phyloP scores from a whole-genome alignment of 352 stramenopile genomes.

The Phytophthora lateralis region DNA sequence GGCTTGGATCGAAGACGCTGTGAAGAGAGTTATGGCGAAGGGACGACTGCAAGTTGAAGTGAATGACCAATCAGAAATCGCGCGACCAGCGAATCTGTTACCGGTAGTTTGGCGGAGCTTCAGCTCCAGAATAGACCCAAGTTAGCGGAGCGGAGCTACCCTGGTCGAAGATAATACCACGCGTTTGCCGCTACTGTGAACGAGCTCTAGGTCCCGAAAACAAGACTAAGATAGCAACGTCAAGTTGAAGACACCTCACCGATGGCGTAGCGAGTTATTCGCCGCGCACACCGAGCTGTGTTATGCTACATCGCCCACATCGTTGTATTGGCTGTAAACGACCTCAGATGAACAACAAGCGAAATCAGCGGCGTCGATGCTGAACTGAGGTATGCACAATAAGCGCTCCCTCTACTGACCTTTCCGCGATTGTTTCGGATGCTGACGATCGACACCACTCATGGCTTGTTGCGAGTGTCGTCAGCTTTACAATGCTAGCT shows the following conservation, averaged over 20 bases:
- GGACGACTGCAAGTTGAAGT: conserved; percentile 33
- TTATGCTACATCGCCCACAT: conserved; percentile 11
- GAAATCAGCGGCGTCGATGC: not conserved
- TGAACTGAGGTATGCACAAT: conserved; percentile 33
- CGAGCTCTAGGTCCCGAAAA: not conserved
- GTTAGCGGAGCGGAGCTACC: not conserved
- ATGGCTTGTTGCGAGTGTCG: not conserved
- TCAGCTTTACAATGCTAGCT: conserved; percentile 14
- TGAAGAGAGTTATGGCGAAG: not conserved
- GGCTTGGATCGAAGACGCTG: not conserved
- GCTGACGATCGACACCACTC: not conserved
- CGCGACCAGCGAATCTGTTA: conserved; percentile 8
- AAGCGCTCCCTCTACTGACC: conserved; percentile 5
- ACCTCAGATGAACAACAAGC: conserved; percentile 21
- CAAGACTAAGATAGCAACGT: conserved; percentile 7
- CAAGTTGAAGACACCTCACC: conserved; percentile 24
- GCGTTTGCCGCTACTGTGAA: conserved; percentile 1
- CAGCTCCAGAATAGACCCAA: too few relatives aligned
- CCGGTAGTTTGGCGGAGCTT: too few relatives aligned
- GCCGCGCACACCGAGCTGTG: conserved; percentile 14
- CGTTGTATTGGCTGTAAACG: conserved; percentile 1
- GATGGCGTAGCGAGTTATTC: not conserved
- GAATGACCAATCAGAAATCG: conserved; percentile 17
- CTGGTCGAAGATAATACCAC: not conserved
- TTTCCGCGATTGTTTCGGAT: not conserved